Evolutionary conservation across 2,329 filamentous ascomycete species (phyloP), one percentile per base, ranked within the genome.

Genomic region (Phialophora chinensis): DNA sequence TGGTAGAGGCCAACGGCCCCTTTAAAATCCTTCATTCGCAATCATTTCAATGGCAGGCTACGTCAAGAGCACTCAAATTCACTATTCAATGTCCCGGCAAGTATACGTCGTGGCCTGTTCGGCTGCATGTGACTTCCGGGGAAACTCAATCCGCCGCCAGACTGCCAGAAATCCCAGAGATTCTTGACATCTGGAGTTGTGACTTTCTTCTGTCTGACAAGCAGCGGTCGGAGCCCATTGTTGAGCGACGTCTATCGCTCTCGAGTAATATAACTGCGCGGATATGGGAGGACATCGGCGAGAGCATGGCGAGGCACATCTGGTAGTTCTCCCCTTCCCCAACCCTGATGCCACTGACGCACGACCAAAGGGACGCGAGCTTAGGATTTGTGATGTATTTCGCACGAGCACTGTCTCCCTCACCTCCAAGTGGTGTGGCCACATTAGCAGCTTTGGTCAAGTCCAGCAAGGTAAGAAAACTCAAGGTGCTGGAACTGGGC

Each of bases 251-350:
- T 14, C 82, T 89, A 65, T 72, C 73, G 12, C 77, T 84, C 7
- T 72, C 78, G 4, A 74, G 77, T 42, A 76, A 78, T 25, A 72
- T 78, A 5, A 73, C 74, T 4, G 72, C 88, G 10, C 76, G 77
- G 38, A 84, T 91, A 53, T 88, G 86, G 80, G 89, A 91, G 74
- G 89, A 91, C 73, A 90, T 87, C 0, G 88, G 89, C 3, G 89
- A 91, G 73, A 90, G 87, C 74, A 91, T 91, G 73, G 89, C 89
- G 5, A 81, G 88, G 50, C 89, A 91, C 78, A 82, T 91, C 57
- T 91, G 89, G 89, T 89, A 81, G 33, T 74, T 77, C 50, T 55
- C 6, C 8, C 27, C 4, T 50, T 42, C 33, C 25, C 60, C 17
- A n/a, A 57, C 55, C 44, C 56, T 47, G 56, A 55, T 57, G 54